Base-by-base conservation (phyloP, 2,329 filamentous ascomycete genomes). In the Stagonosporopsis chrysanthemi region DNA sequence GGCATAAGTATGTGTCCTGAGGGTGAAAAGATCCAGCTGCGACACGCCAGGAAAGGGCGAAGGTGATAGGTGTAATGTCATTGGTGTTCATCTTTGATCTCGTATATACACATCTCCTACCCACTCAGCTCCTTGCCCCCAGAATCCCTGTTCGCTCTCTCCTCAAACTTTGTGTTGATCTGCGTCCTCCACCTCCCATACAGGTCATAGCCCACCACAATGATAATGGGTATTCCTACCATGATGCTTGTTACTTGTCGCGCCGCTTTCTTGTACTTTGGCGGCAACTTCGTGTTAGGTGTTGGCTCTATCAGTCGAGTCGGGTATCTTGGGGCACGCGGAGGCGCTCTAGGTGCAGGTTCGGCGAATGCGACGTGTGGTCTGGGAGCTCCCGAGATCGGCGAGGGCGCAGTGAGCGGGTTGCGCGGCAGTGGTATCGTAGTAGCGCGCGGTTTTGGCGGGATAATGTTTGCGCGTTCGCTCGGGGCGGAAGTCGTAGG, bases 131-230 rank as follows among this genome's bases (percentile, higher is more conserved):
- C 23, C 15, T 24, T 28, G 11, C 29, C 33, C 12, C 5, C 26
- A 15, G 35, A 12, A 19, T 42, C 29, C 48, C 51, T 53, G 31
- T 17, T 29, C 22, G 48, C 45, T 41, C 53, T 24, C 17, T 60
- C 63, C 40, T 50, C 61, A 47, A 61, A 65, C 59, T 63, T 65
- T 9, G n/a, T 52, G 45, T 42, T 33, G 6, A 67, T 64, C 45
- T 63, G 54, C 2, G 51, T 62, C 55, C 53, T 54, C 68, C 64
- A 67, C 52, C 73, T 58, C 39, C 64, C 51, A 40, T 68, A 75
- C 55, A 77, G 36, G 47, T 76, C 71, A 22, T 61, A 74, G 19
- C 74, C 68, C 29, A 69, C 61, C 22, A 77, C 74, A 11, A 76
- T 26, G 0, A 74, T 60, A 29, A 77, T 51, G 1, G 75, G 75